A percentile compares a stretch with the other conserved stretches of the same genome.
Conservation (phyloP, 1,284 basidiomycete species). For the Lignosus rhinocerotis region DNA sequence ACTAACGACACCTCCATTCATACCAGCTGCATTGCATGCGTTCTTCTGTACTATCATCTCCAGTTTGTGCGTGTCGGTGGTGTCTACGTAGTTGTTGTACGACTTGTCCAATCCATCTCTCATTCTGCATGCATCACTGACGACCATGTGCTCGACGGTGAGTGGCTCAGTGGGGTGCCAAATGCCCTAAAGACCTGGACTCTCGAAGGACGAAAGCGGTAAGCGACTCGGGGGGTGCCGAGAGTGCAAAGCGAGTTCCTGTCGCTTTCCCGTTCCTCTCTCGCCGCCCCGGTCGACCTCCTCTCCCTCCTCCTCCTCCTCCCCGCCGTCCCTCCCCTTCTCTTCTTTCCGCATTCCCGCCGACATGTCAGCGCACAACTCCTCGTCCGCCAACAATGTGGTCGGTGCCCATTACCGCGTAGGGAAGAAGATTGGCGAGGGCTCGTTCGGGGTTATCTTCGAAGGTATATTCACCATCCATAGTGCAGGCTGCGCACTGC, state of each 20-base stretch:
- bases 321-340: conserved; percentile 7
- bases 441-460: conserved; percentile 96
- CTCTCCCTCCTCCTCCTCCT: conserved; percentile 17
- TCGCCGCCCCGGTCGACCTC: conserved; percentile 28
- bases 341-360: conserved; percentile 30
- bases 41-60: conserved; percentile 18
- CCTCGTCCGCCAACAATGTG: conserved; percentile 57
- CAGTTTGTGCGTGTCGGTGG: conserved; percentile 13
- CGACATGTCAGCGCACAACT: conserved; percentile 53
- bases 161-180: too few species aligned
- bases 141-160: background rate
- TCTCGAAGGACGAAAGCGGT: conserved; percentile 7
- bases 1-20: conserved; percentile 21
- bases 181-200: background rate
- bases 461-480: conserved; percentile 59
- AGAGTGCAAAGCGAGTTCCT: conserved; percentile 16
- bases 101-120: conserved; percentile 18
- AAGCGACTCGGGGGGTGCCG: conserved; percentile 20
- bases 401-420: conserved; percentile 86
- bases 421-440: conserved; percentile 83
- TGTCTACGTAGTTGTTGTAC: conserved; percentile 20
- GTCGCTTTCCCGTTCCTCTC: conserved; percentile 9
- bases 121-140: background rate
- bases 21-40: conserved; percentile 22
- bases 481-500: conserved; percentile 1